These are phyloP conservation scores for Phytophthora palmivora DNA, from an alignment of 352 stramenopile species.

Conservation along the genomic window DNA sequence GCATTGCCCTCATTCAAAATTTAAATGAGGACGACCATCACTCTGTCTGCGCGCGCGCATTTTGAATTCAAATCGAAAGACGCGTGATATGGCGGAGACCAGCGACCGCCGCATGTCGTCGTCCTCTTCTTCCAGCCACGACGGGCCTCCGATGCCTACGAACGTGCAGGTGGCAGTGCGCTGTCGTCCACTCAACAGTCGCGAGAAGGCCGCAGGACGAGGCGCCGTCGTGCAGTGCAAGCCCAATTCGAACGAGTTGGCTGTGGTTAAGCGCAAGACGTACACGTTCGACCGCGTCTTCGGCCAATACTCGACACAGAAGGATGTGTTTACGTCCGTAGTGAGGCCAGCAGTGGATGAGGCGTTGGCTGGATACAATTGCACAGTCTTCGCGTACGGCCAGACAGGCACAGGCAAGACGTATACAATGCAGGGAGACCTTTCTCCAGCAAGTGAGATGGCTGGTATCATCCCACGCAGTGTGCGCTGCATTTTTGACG, in stretches of 20 bases:
- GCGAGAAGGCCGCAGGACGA: constrained; percentile 82
- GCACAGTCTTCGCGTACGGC: constrained; percentile 97
- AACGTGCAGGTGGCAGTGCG: constrained; percentile 93
- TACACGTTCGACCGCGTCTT: constrained; percentile 95
- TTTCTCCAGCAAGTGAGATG: constrained; percentile 86
- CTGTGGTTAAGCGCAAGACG: constrained; percentile 88
- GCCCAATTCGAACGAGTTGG: constrained; percentile 83
- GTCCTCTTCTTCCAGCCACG: constrained; percentile 26
- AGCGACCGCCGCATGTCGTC: constrained; percentile 32
- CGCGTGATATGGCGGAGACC: constrained; percentile 23
- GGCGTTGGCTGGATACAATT: constrained; percentile 96
- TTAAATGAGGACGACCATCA: constrained; percentile 18
- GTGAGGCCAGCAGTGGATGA: constrained; percentile 96
- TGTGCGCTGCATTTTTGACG: constrained; percentile 95
- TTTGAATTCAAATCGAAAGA: constrained; percentile 19
- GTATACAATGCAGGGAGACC: constrained; percentile 97
- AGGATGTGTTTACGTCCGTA: constrained; percentile 95
- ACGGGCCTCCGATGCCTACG: constrained; percentile 39
- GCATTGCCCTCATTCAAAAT: neutral
- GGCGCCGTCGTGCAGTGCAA: constrained; percentile 89
- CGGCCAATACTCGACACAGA: constrained; percentile 96
- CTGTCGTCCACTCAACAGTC: constrained; percentile 89
- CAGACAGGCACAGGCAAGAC: constrained; percentile 98
- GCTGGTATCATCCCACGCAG: constrained; percentile 96
- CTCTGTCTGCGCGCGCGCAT: constrained; percentile 13